phyloP scores from a whole-genome alignment of 2,329 filamentous ascomycete species.

The Elsinoe necatrix region DNA sequence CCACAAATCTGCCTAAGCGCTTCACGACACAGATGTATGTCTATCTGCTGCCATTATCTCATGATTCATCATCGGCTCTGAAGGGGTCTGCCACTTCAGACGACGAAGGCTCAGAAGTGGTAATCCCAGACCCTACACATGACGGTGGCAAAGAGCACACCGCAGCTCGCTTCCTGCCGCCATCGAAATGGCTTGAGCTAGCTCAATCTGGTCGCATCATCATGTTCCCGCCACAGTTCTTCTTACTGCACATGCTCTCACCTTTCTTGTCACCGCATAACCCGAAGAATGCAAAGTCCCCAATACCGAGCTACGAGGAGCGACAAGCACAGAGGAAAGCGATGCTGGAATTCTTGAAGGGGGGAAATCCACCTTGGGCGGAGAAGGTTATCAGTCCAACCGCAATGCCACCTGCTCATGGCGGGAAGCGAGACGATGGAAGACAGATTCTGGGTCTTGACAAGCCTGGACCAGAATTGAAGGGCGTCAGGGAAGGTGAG shows the following conservation, averaged over 20 bases:
- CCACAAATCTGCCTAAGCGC: conserved; percentile 59
- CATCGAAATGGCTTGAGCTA: conserved; percentile 58
- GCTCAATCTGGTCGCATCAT: conserved; percentile 61
- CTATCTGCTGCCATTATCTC: conserved; percentile 64
- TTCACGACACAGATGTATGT: conserved; percentile 98
- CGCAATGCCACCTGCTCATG: conserved; percentile 29
- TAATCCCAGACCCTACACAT: conserved; percentile 59
- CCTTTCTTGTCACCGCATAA: conserved; percentile 41
- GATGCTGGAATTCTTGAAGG: conserved; percentile 48
- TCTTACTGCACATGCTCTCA: conserved; percentile 55
- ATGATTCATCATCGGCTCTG: conserved; percentile 22
- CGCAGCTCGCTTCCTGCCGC: conserved; percentile 67
- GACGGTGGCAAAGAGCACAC: conserved; percentile 66
- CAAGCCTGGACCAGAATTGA: conserved; percentile 48
- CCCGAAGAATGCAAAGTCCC: conserved; percentile 23
- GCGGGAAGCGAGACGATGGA: conserved; percentile 39
- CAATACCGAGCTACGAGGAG: conserved; percentile 28
- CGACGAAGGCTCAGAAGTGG: conserved; percentile 37
- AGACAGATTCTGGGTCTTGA: conserved; percentile 47
- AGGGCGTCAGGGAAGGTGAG: conserved; percentile 43
- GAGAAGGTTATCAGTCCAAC: conserved; percentile 38
- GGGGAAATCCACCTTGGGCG: conserved; percentile 34
- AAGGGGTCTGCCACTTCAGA: conserved; percentile 27
- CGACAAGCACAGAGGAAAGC: conserved; percentile 44
- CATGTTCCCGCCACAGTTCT: conserved; percentile 84